Base-by-base conservation (phyloP, 768 basidiomycete genomes). In the Collybia nuda region DNA sequence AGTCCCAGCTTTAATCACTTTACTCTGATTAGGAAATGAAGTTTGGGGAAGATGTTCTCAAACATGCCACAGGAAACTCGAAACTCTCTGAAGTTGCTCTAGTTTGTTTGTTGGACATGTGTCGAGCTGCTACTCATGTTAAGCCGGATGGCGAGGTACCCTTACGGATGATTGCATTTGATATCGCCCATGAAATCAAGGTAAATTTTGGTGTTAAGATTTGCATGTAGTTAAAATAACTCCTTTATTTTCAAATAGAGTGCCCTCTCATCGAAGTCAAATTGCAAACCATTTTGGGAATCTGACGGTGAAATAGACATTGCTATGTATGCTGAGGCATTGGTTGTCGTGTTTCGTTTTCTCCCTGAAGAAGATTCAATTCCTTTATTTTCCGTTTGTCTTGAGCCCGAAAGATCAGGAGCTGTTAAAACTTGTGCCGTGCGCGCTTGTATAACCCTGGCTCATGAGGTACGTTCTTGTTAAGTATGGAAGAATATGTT, bases 151-250 rank as follows among this genome's bases (percentile, higher is more conserved):
- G 76, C 17, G 89, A 92, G 8, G 60, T 79, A 14, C 81, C 89
- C 4, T 60, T 93, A 22, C 77, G 82, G 15, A 67, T 81, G 14
- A 69, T 92, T 24, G 88, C 88, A 0, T 67, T 72, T 24, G 92
- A 95, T 59, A 69, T 90, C 7, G 88, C 86, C 0, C 84, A 87
- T 55, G 92, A 94, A 50, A 76, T 95, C 53, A 88, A 86, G 79
- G 92, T 88, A 56, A 54, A 32, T 42, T 37, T 38, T 23, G 15
- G 9, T 38, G 19, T 24, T 15, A 24, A 26, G 36, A 26, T 23
- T 32, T 26, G 8, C 6, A 3, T 22, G 15, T 45, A 32, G 35
- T 42, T 32, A 24, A 24, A 12, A 32, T 19, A 26, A 45, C 44
- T 26, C 7, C 3, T 2, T 19, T 44, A 14, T 40, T 35, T 5